Evolutionary conservation across 2,329 filamentous ascomycete species (phyloP), one percentile per base, ranked within the genome.

Genomic region (Trichophyton equinum): DNA sequence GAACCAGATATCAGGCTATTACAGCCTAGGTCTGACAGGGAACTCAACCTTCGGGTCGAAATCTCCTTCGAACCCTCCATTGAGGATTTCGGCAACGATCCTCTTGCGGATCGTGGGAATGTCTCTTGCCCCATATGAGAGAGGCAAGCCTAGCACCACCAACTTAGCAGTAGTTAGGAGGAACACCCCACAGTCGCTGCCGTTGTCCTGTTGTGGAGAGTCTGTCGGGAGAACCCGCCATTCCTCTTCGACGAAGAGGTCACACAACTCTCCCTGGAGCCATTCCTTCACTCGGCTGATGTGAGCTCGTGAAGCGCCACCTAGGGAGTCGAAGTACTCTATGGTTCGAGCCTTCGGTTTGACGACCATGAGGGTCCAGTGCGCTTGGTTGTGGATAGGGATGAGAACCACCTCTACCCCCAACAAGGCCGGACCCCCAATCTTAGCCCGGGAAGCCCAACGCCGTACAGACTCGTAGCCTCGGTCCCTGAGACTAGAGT

Each of bases 141-240:
- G 71, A 2, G 75, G 75, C 30, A 78, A 67, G 15, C 73, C 74
- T 30, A 78, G 66, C 58, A 75, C 72, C 58, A 79, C 71, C 61
- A 77, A 73, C 64, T 79, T 78, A 57, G 78, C 78, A 3, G 74
- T 78, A 8, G 77, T 77, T 20, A 78, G 68, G 20, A 77, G 70
- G 63, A 79, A 80, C 2, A 79, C 77, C n/a, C 78, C 78, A 61
- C 78, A 80, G 62, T 80, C 78, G 59, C 72, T 75, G 30, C 73
- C 72, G 62, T 80, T 80, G 61, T 74, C 65, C 63, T 80, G 78
- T 61, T 71, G 71, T 5, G 77, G 77, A 4, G 75, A 76, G 4
- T 65, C 47, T 1, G 74, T 74, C 4, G 71, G 68, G 20, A 75
- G 68, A 4, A 75, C 67, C 1, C 63, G 67, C 78, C 78, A 80